phyloP scores from a whole-genome alignment of 2,329 filamentous ascomycete species.

The Pyrenophora tritici-repentis region DNA sequence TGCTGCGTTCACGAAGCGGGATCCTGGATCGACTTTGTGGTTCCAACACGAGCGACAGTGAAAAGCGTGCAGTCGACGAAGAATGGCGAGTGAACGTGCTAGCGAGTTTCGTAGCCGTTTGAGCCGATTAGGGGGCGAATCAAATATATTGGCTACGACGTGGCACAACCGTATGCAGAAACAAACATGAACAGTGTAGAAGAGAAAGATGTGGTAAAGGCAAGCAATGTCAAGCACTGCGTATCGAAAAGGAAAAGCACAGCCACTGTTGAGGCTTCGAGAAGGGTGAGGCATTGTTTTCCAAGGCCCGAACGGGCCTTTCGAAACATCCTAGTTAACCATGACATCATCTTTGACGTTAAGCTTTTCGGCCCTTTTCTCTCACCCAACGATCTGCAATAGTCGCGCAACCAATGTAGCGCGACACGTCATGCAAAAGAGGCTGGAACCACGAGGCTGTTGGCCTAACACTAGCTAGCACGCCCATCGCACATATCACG shows the following conservation, averaged over 20 bases:
- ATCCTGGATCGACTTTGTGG: background rate
- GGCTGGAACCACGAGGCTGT: constrained; percentile 5
- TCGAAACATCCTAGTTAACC: constrained; percentile 6
- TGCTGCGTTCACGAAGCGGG: background rate
- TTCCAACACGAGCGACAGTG: background rate
- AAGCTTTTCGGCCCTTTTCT: constrained; percentile 11
- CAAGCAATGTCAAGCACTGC: background rate
- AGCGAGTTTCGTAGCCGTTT: constrained; percentile 4
- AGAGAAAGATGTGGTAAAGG: background rate
- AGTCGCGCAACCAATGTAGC: constrained; percentile 16
- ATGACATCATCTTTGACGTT: constrained; percentile 30
- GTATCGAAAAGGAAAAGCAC: no score
- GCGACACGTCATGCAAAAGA: constrained; percentile 10
- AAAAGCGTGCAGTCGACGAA: background rate
- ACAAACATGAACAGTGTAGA: background rate
- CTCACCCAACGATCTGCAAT: constrained; percentile 21
- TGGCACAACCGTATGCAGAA: background rate
- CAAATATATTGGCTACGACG: background rate
- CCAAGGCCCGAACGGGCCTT: constrained; percentile 12
- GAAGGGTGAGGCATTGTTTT: constrained; percentile 10
- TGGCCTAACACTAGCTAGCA: background rate
- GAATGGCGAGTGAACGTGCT: background rate
- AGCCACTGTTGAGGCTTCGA: background rate
- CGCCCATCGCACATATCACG: no score
- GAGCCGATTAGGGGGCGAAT: background rate